Base-by-base conservation (phyloP, 148 eudicot species). In the Fagopyrum tataricum region DNA sequence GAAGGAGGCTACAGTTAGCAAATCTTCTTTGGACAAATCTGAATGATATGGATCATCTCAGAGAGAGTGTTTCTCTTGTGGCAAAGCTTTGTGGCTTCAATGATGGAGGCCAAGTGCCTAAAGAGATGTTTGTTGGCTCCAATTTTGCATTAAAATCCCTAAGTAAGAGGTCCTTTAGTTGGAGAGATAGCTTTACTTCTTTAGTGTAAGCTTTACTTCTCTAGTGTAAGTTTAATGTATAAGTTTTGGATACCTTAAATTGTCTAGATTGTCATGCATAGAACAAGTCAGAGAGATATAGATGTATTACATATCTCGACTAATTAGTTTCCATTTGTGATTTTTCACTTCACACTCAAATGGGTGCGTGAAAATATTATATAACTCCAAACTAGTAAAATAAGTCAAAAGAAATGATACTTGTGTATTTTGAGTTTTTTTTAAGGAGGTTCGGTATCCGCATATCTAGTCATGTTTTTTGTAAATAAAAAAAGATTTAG, bases 41-140 rank as follows among this genome's bases (percentile, higher is more conserved):
- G 13, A 82, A 83, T 23, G 86, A 92, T 80, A 87, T 88, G 86
- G 81, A 83, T 44, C 97, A 90, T 67, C 71, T 87, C 4, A 84
- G 77, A 20, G 95, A 90, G 56, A 96, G 99, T 58, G 99, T 97
- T 13, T 67, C 77, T 9, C 72, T 96, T 17, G 89, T 96, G 13
- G 96, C 96, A 8, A 96, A 84, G 77, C 78, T 96, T 51, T 88
- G 85, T 17, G 96, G 90, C 61, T 84, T 93, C 59, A 74, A 79
- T 10, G 86, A 85, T 44, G 81, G 82, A 49, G 79, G 79, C 72
- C 80, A 85, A 41, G 81, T 87, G 13, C 89, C 92, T 0, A 92
- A 96, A 77, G 97, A 92, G 80, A 87, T 89, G 85, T 85, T 96
- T 71, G 87, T 96, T 44, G 99, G 92, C 72, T 87, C 92, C 2